Conservation (phyloP, 2,329 filamentous ascomycete genomes). For the Periglandula ipomoeae region DNA sequence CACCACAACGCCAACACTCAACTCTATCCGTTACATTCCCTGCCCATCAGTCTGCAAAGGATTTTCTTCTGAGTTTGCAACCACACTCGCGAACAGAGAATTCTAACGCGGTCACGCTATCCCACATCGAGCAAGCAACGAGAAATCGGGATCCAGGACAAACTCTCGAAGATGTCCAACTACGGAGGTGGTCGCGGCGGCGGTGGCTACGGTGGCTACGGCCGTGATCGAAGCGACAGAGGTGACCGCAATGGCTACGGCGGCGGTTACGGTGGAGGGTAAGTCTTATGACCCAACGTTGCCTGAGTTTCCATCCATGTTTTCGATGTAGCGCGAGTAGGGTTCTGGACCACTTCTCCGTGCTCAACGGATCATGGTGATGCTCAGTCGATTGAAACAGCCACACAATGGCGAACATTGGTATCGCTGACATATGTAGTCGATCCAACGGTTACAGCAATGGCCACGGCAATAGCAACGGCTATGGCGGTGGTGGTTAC, state of each 20-base stretch:
- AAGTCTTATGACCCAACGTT: conserved; percentile 15
- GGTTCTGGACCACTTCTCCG: neutral
- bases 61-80: neutral
- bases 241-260: conserved; percentile 34
- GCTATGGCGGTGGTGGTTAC: conserved; percentile 27
- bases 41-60: conserved; percentile 17
- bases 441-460: conserved; percentile 30
- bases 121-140: neutral
- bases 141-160: neutral
- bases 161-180: conserved; percentile 34
- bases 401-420: neutral
- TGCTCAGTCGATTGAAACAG: neutral
- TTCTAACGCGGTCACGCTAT: neutral
- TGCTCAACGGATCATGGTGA: too few relatives aligned
- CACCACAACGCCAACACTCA: conserved; percentile 8
- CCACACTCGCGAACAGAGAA: neutral
- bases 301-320: neutral
- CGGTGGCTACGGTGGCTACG: conserved; percentile 26
- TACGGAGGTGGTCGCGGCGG: conserved; percentile 28
- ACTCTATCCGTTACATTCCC: conserved; percentile 16
- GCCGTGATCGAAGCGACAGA: conserved; percentile 35
- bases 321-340: neutral
- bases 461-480: conserved; percentile 21
- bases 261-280: conserved; percentile 28
- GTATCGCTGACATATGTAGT: conserved; percentile 31